These are phyloP conservation scores for Penicillium herquei DNA, from an alignment of 495 filamentous ascomycete species.

Conservation along the genomic window DNA sequence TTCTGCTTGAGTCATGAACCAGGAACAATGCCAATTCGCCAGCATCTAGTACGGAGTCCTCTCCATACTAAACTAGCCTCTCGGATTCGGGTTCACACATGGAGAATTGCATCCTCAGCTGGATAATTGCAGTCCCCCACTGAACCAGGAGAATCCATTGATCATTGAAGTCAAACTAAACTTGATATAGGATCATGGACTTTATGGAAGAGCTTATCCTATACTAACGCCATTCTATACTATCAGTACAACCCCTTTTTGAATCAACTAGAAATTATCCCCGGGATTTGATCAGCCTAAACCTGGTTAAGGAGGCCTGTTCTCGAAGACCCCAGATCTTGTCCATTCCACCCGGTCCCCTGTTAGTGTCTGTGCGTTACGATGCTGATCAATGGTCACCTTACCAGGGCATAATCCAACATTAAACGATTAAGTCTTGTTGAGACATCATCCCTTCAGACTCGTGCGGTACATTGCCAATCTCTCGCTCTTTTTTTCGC, in stretches of 20 bases:
- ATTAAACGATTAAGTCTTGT: slow-evolving; percentile 24
- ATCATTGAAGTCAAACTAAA: neutral
- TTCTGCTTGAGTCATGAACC: neutral
- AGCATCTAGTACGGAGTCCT: neutral
- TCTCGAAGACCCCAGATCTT: slow-evolving; percentile 23
- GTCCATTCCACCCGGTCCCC: slow-evolving; percentile 15
- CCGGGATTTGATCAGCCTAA: no score
- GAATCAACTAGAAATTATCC: no score
- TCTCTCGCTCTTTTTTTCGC: neutral
- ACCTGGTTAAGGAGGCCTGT: slow-evolving; percentile 1
- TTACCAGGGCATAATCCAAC: slow-evolving; percentile 16
- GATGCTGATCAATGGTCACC: slow-evolving; percentile 21
- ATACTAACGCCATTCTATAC: no score
- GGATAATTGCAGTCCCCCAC: no score
- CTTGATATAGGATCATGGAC: neutral
- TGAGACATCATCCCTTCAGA: slow-evolving; percentile 23
- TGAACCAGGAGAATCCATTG: no score
- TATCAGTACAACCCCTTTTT: no score
- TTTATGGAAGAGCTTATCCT: no score
- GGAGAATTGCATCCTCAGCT: no score
- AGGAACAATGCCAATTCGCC: neutral
- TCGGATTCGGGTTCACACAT: no score
- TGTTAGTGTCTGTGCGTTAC: slow-evolving; percentile 27
- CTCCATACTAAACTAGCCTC: no score
- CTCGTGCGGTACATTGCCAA: neutral